Evolutionary conservation across 768 basidiomycete species (phyloP).

Genomic region (Suillus occidentalis): DNA sequence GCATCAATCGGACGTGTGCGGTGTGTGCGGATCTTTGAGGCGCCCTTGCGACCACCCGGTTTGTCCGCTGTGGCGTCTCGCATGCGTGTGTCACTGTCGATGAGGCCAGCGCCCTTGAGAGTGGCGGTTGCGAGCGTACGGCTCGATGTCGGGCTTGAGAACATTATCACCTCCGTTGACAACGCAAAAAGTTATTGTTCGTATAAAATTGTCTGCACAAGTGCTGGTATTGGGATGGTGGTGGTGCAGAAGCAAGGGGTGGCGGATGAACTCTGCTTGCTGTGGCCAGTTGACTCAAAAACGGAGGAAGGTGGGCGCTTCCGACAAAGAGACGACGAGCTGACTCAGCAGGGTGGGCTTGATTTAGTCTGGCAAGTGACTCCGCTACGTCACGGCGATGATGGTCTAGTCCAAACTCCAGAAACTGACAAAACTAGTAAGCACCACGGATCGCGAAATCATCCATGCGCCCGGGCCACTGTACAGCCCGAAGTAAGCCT

Average conservation of each 20-base stretch:
- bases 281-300: constrained; percentile 15
- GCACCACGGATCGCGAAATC: neutral
- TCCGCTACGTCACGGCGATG: neutral
- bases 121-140: constrained; percentile 61
- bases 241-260: constrained; percentile 15
- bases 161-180: constrained; percentile 37
- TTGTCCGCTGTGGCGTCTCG: constrained; percentile 61
- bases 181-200: neutral
- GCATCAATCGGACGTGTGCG: constrained; percentile 60
- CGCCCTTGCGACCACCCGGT: constrained; percentile 72
- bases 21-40: constrained; percentile 61
- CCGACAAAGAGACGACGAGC: constrained; percentile 6
- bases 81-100: constrained; percentile 77
- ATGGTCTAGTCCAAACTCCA: neutral
- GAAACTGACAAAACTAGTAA: neutral
- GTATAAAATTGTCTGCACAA: neutral
- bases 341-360: neutral
- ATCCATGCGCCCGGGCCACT: neutral
- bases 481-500: neutral
- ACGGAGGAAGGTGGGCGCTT: constrained; percentile 18
- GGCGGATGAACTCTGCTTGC: neutral
- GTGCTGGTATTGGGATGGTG: constrained; percentile 5
- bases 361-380: neutral
- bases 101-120: constrained; percentile 70
- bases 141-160: constrained; percentile 59